Evolutionary conservation across 192 early-diverging fungal species (phyloP).

Genomic region (Mortierella alpina): DNA sequence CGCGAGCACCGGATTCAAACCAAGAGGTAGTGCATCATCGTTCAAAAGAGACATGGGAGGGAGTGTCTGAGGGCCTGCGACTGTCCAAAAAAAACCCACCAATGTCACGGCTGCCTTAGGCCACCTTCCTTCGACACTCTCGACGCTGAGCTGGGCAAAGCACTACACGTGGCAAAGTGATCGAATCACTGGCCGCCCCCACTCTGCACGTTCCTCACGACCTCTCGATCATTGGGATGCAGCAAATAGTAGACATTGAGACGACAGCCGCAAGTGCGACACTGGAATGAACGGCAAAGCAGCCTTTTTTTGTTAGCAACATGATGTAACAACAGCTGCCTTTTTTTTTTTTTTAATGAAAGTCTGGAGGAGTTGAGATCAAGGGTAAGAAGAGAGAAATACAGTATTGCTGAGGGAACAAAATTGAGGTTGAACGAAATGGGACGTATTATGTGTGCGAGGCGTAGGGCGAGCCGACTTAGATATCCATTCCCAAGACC

Average conservation of each 20-base stretch:
- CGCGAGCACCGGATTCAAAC: no score
- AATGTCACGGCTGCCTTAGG: no score
- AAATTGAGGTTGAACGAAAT: not conserved
- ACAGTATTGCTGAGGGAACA: not conserved
- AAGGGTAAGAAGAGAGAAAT: slow-evolving; percentile 25
- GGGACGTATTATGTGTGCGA: not conserved
- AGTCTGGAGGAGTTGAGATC: not conserved
- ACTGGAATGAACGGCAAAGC: not conserved
- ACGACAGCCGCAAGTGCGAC: no score
- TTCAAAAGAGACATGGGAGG: no score
- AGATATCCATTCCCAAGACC: slow-evolving; percentile 46
- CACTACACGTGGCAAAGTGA: not conserved
- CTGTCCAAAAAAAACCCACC: no score
- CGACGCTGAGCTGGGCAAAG: no score
- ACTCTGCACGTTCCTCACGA: not conserved
- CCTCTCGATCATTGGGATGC: not conserved
- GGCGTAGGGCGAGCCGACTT: not conserved
- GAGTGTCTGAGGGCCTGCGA: no score
- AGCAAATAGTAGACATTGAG: no score
- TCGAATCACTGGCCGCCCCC: slow-evolving; percentile 2
- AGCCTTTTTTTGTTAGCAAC: not conserved
- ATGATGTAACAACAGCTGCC: no score
- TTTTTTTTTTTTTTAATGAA: slow-evolving; percentile 5
- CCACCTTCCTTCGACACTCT: no score
- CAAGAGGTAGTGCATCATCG: no score